Evolutionary conservation across 2,329 filamentous ascomycete species (phyloP).

Genomic region (Erysiphe pulchra): DNA sequence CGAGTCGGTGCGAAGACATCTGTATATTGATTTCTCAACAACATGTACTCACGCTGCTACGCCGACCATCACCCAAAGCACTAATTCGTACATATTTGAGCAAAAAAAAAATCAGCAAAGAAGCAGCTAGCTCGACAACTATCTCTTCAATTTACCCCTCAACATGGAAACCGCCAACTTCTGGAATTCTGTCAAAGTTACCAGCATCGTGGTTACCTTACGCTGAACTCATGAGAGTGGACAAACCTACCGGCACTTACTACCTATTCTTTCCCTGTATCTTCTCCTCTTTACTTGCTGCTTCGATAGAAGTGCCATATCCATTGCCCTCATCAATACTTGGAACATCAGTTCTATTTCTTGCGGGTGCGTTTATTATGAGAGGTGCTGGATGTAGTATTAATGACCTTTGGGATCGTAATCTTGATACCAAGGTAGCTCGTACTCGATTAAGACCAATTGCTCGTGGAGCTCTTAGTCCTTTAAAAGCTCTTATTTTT

Average conservation of each 20-base stretch:
- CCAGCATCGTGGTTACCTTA: constrained; percentile 52
- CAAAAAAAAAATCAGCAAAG: too few relatives aligned
- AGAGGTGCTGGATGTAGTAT: constrained; percentile 70
- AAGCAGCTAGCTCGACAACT: too few relatives aligned
- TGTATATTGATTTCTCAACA: too few relatives aligned
- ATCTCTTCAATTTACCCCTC: background rate
- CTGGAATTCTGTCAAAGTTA: constrained; percentile 42
- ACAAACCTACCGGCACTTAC: constrained; percentile 60
- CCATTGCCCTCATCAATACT: constrained; percentile 32
- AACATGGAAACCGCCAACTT: constrained; percentile 39
- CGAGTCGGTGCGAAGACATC: too few relatives aligned
- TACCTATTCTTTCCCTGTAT: constrained; percentile 71
- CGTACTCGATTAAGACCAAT: constrained; percentile 59
- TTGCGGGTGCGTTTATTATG: constrained; percentile 58
- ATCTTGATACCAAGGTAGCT: constrained; percentile 57
- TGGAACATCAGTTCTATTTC: constrained; percentile 42
- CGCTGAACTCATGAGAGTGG: constrained; percentile 54
- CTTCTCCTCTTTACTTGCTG: constrained; percentile 61
- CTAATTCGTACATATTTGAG: too few relatives aligned
- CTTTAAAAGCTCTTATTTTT: constrained; percentile 44
- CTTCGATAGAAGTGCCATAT: constrained; percentile 37
- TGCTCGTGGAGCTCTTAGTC: constrained; percentile 50
- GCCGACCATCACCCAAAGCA: too few relatives aligned
- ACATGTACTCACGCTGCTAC: too few relatives aligned
- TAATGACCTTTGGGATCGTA: constrained; percentile 76